These are phyloP conservation scores for Lunularia cruciata DNA, from an alignment of 225 moss, liverwort and hornwort species.

Conservation along the genomic window DNA sequence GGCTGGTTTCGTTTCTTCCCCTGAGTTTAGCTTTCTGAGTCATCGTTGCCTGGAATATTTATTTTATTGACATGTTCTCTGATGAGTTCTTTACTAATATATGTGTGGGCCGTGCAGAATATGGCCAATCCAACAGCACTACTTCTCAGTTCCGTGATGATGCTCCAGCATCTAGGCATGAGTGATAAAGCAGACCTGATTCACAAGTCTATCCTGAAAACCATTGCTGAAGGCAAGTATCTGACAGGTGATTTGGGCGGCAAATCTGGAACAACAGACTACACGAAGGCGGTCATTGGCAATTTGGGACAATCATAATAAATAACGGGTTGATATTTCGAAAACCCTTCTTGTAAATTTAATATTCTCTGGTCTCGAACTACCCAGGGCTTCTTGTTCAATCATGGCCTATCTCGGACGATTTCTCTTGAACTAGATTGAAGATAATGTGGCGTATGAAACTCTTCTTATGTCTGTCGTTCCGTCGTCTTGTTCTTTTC, in stretches of 20 bases:
- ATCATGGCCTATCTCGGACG: not conserved
- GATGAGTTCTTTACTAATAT: not conserved
- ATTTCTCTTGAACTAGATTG: not conserved
- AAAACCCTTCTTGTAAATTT: conserved; percentile 24
- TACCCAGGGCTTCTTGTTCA: not conserved
- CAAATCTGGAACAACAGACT: conserved; percentile 64
- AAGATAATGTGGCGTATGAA: not conserved
- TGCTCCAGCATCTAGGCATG: conserved; percentile 81
- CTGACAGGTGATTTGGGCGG: conserved; percentile 86
- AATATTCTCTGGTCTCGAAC: conserved; percentile 13
- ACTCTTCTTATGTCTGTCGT: not conserved
- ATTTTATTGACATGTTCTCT: no score
- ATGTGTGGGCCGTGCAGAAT: conserved; percentile 51
- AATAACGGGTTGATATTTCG: conserved; percentile 6
- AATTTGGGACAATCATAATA: conserved; percentile 40
- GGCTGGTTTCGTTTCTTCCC: no score
- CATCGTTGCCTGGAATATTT: no score
- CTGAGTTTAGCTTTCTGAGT: not conserved
- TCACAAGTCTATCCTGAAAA: conserved; percentile 66
- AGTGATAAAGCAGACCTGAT: conserved; percentile 57
- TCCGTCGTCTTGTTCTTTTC: not conserved
- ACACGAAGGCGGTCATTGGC: conserved; percentile 89
- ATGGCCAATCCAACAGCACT: conserved; percentile 94
- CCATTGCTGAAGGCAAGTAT: conserved; percentile 70
- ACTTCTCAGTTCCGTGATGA: conserved; percentile 89